Evolutionary conservation across 2,329 filamentous ascomycete genomes (phyloP), one percentile per base, ranked within the genome.

Genomic region (Bretziella fagacearum): DNA sequence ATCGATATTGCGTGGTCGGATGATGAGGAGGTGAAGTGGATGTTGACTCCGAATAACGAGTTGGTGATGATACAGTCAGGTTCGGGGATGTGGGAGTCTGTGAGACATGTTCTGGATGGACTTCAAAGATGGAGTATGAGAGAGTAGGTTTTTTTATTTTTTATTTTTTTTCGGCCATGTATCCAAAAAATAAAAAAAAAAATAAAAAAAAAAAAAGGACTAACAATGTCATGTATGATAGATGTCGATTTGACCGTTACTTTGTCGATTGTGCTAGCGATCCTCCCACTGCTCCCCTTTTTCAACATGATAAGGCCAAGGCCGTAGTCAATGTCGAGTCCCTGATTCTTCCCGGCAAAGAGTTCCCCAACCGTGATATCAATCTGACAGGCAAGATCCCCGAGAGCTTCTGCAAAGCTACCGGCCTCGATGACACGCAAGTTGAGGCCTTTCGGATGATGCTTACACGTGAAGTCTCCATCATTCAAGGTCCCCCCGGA

Each of bases 401-500:
- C 4, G 11, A 15, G 13, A 7, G 43, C 44, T 58, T 50, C 8
- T 47, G 52, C 13, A 43, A 47, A 0, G 52, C 52, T 1, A 62
- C 59, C 15, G 44, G 44, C 4, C 22, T 46, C 1, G 85, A 94
- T 54, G 56, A 61, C 0, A 85, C 82, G 0, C 87, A 95, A 57
- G 68, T 76, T 33, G 59, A 63, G 2, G 85, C 84, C 0, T 66
- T 91, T 0, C 63, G 71, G 13, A 67, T 74, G 1, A 86, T 93
- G 51, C 61, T 91, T 1, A 81, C 78, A 0, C 81, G 76, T 48
- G 72, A 74, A 40, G 56, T 94, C 1, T 75, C 84, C 0, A 77
- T 94, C 26, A 62, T 94, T 0, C 87, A 94, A 63, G 87, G 87
- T 0, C 86, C 86, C 7, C 86, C 85, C 0, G 73, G 73, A 0